These are phyloP conservation scores for Bipolaris gigantea DNA, from an alignment of 2,329 filamentous ascomycete species.

Conservation along the genomic window DNA sequence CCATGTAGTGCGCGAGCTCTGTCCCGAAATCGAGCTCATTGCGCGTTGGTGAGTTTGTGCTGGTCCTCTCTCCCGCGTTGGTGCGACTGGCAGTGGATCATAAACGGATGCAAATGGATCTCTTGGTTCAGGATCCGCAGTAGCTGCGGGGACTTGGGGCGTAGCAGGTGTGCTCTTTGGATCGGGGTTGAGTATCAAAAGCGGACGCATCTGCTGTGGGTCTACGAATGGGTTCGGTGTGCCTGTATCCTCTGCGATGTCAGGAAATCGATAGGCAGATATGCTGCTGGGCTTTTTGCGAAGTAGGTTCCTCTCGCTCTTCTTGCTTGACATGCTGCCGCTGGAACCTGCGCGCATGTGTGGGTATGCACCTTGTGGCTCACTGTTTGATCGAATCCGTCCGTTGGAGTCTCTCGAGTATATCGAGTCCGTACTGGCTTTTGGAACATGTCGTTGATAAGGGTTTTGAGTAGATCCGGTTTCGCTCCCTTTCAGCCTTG, in stretches of 20 bases:
- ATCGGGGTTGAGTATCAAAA: slow-evolving; percentile 35
- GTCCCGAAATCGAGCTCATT: slow-evolving; percentile 34
- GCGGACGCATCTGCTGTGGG: slow-evolving; percentile 23
- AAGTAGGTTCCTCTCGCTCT: slow-evolving; percentile 35
- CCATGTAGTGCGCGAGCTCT: slow-evolving; percentile 34
- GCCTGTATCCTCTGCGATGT: slow-evolving; percentile 31
- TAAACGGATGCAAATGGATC: slow-evolving; percentile 39
- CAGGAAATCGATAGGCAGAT: slow-evolving; percentile 32
- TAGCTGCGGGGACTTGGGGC: slow-evolving; percentile 30
- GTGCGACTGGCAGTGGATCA: slow-evolving; percentile 30
- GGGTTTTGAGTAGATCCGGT: slow-evolving; percentile 30
- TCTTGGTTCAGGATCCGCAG: slow-evolving; percentile 21
- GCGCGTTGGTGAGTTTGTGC: slow-evolving; percentile 30
- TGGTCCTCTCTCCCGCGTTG: slow-evolving; percentile 29
- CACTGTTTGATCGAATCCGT: slow-evolving; percentile 33
- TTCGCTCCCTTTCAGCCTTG: slow-evolving; percentile 35
- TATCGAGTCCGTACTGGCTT: slow-evolving; percentile 37
- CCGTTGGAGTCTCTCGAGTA: slow-evolving; percentile 34
- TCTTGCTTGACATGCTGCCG: slow-evolving; percentile 38
- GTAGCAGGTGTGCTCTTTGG: slow-evolving; percentile 23
- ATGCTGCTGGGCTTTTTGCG: slow-evolving; percentile 37
- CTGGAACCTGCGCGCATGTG: slow-evolving; percentile 29
- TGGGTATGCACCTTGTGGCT: slow-evolving; percentile 30
- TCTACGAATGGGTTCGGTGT: slow-evolving; percentile 37
- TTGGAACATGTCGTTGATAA: slow-evolving; percentile 35